Evolutionary conservation across 495 filamentous ascomycete species (phyloP).

Genomic region (Penicillium flavigenum): DNA sequence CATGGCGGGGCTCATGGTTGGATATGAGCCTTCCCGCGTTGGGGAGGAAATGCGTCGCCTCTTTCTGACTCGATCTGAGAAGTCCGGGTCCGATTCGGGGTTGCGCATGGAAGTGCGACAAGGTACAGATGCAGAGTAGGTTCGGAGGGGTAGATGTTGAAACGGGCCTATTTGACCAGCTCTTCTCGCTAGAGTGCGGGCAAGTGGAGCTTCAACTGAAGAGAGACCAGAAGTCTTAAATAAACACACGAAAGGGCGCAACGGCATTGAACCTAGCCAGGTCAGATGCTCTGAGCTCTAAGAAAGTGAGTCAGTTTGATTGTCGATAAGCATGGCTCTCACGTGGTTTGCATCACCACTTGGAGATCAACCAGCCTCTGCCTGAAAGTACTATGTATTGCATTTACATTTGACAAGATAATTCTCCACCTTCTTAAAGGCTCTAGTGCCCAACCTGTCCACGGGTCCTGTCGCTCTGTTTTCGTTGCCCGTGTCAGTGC

Average conservation of each 20-base stretch:
- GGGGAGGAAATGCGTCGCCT: slow-evolving; percentile 35
- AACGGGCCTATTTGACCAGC: slow-evolving; percentile 11
- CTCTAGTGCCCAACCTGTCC: background rate
- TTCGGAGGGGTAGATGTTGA: slow-evolving; percentile 13
- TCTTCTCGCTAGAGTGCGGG: slow-evolving; percentile 18
- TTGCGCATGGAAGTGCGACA: slow-evolving; percentile 33
- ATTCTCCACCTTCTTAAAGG: background rate
- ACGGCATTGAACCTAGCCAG: slow-evolving; percentile 25
- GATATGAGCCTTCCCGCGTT: slow-evolving; percentile 11
- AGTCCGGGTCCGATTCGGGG: slow-evolving; percentile 22
- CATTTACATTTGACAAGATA: background rate
- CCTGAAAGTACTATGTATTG: background rate
- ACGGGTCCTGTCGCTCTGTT: background rate
- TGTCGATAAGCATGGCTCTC: slow-evolving; percentile 27
- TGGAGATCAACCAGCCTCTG: slow-evolving; percentile 7
- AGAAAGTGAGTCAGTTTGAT: slow-evolving; percentile 23
- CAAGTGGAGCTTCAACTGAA: slow-evolving; percentile 17
- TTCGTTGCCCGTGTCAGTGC: slow-evolving; percentile 1
- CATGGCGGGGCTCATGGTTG: slow-evolving; percentile 28
- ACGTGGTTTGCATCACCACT: slow-evolving; percentile 30
- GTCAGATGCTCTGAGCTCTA: background rate
- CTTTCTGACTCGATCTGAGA: slow-evolving; percentile 32
- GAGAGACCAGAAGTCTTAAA: slow-evolving; percentile 21
- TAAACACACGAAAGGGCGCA: slow-evolving; percentile 19
- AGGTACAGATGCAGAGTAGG: slow-evolving; percentile 12